A percentile compares a stretch with the other conserved stretches of the same genome.
Conservation (phyloP, 2,329 filamentous ascomycete genomes). For the Coniochaeta ligniaria region DNA sequence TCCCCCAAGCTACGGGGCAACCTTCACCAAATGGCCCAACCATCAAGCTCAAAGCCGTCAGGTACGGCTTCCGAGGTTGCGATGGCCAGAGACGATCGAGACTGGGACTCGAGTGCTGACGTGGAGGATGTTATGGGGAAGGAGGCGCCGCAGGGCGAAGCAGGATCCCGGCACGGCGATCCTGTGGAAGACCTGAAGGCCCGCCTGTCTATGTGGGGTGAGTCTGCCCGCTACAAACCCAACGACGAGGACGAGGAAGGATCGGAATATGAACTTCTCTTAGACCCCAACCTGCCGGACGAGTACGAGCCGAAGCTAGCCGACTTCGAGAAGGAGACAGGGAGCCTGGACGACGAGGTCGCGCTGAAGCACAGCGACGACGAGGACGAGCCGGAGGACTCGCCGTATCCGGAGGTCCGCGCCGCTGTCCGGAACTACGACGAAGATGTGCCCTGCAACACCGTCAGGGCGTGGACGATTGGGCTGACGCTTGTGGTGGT, state of each 20-base stretch:
- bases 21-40: slow-evolving; percentile 21
- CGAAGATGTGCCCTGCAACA: slow-evolving; percentile 59
- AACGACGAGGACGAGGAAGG: slow-evolving; percentile 32
- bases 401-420: slow-evolving; percentile 59
- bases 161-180: slow-evolving; percentile 6
- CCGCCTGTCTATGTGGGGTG: slow-evolving; percentile 32
- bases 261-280: slow-evolving; percentile 48
- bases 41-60: slow-evolving; percentile 22
- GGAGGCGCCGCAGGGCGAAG: slow-evolving; percentile 15
- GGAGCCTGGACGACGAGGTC: slow-evolving; percentile 13
- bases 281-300: slow-evolving; percentile 43
- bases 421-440: slow-evolving; percentile 59
- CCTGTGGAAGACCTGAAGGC: slow-evolving; percentile 25
- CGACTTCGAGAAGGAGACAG: slow-evolving; percentile 9
- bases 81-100: slow-evolving; percentile 17
- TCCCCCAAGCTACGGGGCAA: slow-evolving; percentile 9
- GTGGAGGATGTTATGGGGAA: slow-evolving; percentile 19
- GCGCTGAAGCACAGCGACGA: slow-evolving; percentile 19
- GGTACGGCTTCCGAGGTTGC: slow-evolving; percentile 18
- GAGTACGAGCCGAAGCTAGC: slow-evolving; percentile 30
- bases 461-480: slow-evolving; percentile 58
- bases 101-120: slow-evolving; percentile 17
- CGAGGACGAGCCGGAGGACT: slow-evolving; percentile 42
- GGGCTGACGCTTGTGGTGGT: slow-evolving; percentile 48
- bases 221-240: slow-evolving; percentile 26